These are phyloP conservation scores for Fomitopsis schrenkii DNA, from an alignment of 1,284 basidiomycete species.

Conservation along the genomic window DNA sequence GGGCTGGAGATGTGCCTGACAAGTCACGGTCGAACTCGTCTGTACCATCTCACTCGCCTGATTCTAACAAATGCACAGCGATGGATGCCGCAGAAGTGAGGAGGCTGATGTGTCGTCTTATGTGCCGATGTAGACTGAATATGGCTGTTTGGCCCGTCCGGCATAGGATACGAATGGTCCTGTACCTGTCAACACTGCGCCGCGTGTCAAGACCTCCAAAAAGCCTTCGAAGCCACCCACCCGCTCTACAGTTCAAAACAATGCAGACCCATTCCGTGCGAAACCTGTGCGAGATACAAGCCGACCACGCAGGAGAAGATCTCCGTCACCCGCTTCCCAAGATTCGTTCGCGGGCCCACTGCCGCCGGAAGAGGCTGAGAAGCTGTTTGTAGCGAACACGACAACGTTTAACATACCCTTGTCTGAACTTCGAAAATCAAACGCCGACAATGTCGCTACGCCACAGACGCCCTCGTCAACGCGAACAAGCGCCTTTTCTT, in stretches of 20 bases:
- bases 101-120: background rate
- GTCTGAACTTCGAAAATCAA: slow-evolving; percentile 41
- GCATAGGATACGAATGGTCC: background rate
- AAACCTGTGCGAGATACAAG: slow-evolving; percentile 8
- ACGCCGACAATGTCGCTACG: slow-evolving; percentile 9
- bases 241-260: background rate
- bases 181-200: background rate
- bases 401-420: slow-evolving; percentile 54
- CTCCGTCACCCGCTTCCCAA: slow-evolving; percentile 39
- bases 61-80: background rate
- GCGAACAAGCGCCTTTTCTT: slow-evolving; percentile 11
- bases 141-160: background rate
- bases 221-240: slow-evolving; percentile 7
- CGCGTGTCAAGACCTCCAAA: background rate
- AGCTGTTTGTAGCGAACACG: slow-evolving; percentile 42
- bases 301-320: slow-evolving; percentile 22
- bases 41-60: background rate
- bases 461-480: slow-evolving; percentile 7
- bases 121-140: background rate
- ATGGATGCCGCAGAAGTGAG: background rate
- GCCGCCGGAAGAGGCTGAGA: slow-evolving; percentile 40
- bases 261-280: background rate
- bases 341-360: slow-evolving; percentile 58
- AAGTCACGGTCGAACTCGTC: background rate
- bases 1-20: slow-evolving; percentile 7